Conservation (phyloP, 2,329 filamentous ascomycete genomes). For the Shiraia bambusicola region DNA sequence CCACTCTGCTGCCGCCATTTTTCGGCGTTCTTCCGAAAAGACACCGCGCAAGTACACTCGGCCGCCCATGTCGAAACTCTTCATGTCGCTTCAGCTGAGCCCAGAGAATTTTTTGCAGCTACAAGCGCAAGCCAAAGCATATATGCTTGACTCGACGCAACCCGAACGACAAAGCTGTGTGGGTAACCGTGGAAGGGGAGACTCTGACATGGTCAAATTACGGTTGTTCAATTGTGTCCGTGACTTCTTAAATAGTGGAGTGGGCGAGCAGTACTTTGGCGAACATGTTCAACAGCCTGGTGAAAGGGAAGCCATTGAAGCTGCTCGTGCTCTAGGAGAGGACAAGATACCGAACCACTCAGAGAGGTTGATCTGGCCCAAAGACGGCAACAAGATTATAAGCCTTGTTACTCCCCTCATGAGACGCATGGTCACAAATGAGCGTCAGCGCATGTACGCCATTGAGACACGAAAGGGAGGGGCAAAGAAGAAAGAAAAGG, state of each 20-base stretch:
- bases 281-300: slow-evolving; percentile 36
- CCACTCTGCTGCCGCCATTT: slow-evolving; percentile 55
- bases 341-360: slow-evolving; percentile 34
- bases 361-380: slow-evolving; percentile 55
- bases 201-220: slow-evolving; percentile 59
- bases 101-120: slow-evolving; percentile 59
- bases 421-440: slow-evolving; percentile 61
- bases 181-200: slow-evolving; percentile 57
- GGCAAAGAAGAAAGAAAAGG: slow-evolving; percentile 38
- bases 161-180: slow-evolving; percentile 60
- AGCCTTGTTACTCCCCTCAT: slow-evolving; percentile 59
- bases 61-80: slow-evolving; percentile 60
- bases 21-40: slow-evolving; percentile 45
- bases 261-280: slow-evolving; percentile 56
- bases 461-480: slow-evolving; percentile 57
- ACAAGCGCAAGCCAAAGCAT: slow-evolving; percentile 57
- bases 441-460: slow-evolving; percentile 59
- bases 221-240: slow-evolving; percentile 59
- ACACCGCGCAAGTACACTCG: slow-evolving; percentile 59
- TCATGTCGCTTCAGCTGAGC: slow-evolving; percentile 57
- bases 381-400: slow-evolving; percentile 58
- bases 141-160: slow-evolving; percentile 58
- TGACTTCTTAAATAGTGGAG: slow-evolving; percentile 54
- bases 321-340: slow-evolving; percentile 43
- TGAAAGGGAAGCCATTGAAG: slow-evolving; percentile 36